Conservation (phyloP, 2,329 filamentous ascomycete genomes). For the Escovopsis sp. region DNA sequence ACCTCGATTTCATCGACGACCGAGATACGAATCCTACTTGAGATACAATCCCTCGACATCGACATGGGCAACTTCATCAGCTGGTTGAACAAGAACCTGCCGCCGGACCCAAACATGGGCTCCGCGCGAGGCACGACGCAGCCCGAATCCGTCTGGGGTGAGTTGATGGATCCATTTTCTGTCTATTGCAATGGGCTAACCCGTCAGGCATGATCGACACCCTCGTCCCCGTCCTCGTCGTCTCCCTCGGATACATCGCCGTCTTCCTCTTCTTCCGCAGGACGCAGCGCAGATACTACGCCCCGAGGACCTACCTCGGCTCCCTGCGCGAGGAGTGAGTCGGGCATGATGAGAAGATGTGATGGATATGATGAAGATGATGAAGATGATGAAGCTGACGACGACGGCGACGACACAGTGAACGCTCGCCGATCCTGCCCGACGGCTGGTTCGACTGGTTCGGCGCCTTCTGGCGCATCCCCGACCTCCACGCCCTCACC, state of each 20-base stretch:
- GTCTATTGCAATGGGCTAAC: too few relatives aligned
- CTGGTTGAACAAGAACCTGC: constrained; percentile 21
- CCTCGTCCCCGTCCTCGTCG: constrained; percentile 36
- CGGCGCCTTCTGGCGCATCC: constrained; percentile 42
- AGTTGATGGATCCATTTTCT: constrained; percentile 2
- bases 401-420: constrained; percentile 17
- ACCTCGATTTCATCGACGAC: not conserved
- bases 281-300: constrained; percentile 37
- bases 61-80: constrained; percentile 24
- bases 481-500: constrained; percentile 67
- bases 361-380: constrained; percentile 4
- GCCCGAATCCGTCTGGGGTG: constrained; percentile 23
- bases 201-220: constrained; percentile 30
- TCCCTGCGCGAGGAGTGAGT: constrained; percentile 35
- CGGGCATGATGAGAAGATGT: too few relatives aligned
- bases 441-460: constrained; percentile 49
- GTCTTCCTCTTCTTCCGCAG: constrained; percentile 36
- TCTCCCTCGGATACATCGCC: constrained; percentile 32
- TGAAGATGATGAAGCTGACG: not conserved
- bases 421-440: constrained; percentile 41
- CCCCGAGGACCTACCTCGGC: constrained; percentile 36
- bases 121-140: constrained; percentile 9
- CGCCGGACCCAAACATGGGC: constrained; percentile 11
- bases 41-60: too few relatives aligned
- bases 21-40: not conserved